Percentiles rank a stretch among this genome's conserved stretches.
Conservation (phyloP, 2,329 filamentous ascomycete species). For the Clonostachys rosea region DNA sequence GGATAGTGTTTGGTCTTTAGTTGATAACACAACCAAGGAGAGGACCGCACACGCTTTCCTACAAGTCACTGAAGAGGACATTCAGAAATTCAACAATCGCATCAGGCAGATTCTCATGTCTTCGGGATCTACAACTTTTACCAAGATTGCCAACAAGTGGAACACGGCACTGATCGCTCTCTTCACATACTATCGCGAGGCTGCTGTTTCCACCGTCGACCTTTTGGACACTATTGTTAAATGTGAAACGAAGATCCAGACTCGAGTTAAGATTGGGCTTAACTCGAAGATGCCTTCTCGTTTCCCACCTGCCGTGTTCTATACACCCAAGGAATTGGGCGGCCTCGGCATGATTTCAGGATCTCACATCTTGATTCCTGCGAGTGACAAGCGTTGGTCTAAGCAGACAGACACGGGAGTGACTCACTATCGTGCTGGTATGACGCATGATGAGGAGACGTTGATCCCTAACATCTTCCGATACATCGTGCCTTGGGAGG, state of each 20-base stretch:
- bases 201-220: slow-evolving; percentile 90
- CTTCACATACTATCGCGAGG: slow-evolving; percentile 98
- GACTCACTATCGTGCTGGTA: slow-evolving; percentile 93
- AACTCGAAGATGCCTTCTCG: slow-evolving; percentile 99
- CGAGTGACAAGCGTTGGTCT: slow-evolving; percentile 96
- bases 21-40: slow-evolving; percentile 95
- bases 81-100: slow-evolving; percentile 98
- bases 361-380: slow-evolving; percentile 94
- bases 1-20: slow-evolving; percentile 96
- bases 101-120: slow-evolving; percentile 99
- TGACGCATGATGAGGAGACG: slow-evolving; percentile 97
- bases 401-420: slow-evolving; percentile 97
- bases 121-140: slow-evolving; percentile 98
- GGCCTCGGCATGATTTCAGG: slow-evolving; percentile 98
- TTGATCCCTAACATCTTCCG: slow-evolving; percentile 98
- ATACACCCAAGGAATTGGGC: slow-evolving; percentile 96
- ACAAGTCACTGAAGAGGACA: slow-evolving; percentile 95
- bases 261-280: slow-evolving; percentile 94
- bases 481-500: slow-evolving; percentile 98
- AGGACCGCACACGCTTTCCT: slow-evolving; percentile 95
- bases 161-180: slow-evolving; percentile 95
- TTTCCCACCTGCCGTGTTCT: slow-evolving; percentile 97
- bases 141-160: slow-evolving; percentile 99
- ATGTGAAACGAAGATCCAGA: slow-evolving; percentile 99
- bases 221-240: slow-evolving; percentile 97